phyloP scores from a whole-genome alignment of 2,329 filamentous ascomycete species.

The Cordyceps javanica region DNA sequence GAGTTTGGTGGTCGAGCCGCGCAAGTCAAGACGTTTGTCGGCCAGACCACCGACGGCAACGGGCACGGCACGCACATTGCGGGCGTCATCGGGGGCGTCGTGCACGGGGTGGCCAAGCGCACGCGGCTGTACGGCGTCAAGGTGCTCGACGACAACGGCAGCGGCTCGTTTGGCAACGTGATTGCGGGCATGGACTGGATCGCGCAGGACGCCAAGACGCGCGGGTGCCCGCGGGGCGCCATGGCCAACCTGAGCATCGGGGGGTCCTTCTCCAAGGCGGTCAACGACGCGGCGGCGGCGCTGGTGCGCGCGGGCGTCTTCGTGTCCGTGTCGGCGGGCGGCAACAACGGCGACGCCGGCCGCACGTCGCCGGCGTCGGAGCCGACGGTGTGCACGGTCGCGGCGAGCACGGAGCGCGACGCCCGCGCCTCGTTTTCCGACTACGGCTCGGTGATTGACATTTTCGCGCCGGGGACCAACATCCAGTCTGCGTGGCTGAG shows the following conservation, averaged over 20 bases:
- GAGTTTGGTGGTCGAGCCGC: slow-evolving; percentile 33
- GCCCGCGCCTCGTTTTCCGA: slow-evolving; percentile 37
- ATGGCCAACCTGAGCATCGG: slow-evolving; percentile 49
- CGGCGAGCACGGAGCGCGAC: slow-evolving; percentile 21
- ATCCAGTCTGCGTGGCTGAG: slow-evolving; percentile 40
- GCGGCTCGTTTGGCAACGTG: slow-evolving; percentile 29
- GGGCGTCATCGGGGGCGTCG: slow-evolving; percentile 32
- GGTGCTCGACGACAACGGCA: slow-evolving; percentile 32
- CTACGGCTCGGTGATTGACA: slow-evolving; percentile 35
- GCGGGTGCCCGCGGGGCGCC: slow-evolving; percentile 30
- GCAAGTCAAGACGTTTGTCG: slow-evolving; percentile 18
- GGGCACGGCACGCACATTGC: slow-evolving; percentile 38
- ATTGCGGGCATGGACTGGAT: slow-evolving; percentile 36
- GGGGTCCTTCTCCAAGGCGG: slow-evolving; percentile 31
- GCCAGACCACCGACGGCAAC: slow-evolving; percentile 28
- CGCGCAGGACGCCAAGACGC: slow-evolving; percentile 22
- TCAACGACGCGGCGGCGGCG: slow-evolving; percentile 41
- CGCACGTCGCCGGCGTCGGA: slow-evolving; percentile 19
- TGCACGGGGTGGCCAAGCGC: slow-evolving; percentile 36
- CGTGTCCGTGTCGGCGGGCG: slow-evolving; percentile 46
- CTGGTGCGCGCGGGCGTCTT: slow-evolving; percentile 38
- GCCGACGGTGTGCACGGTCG: slow-evolving; percentile 17
- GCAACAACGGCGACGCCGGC: slow-evolving; percentile 21
- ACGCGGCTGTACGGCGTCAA: slow-evolving; percentile 33
- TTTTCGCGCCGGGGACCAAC: slow-evolving; percentile 39